Evolutionary conservation across 768 basidiomycete species (phyloP).

Genomic region (Baorangia bicolor): DNA sequence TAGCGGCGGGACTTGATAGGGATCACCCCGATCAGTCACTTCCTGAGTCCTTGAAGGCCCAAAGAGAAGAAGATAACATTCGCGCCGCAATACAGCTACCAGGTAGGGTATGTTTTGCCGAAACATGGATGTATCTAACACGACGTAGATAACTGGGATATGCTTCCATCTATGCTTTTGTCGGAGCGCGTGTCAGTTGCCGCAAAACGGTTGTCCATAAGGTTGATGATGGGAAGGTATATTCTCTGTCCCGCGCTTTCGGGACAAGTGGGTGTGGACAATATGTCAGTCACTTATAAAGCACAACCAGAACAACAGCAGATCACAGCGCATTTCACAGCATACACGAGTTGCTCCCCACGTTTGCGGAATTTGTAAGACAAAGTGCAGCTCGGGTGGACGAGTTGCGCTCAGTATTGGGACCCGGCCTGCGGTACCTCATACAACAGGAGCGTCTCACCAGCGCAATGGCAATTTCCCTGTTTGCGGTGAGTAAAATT

Average conservation of each 20-base stretch:
- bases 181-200: slow-evolving; percentile 58
- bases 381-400: slow-evolving; percentile 17
- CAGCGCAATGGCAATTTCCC: slow-evolving; percentile 35
- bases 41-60: slow-evolving; percentile 34
- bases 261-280: slow-evolving; percentile 11
- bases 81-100: slow-evolving; percentile 70
- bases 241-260: slow-evolving; percentile 46
- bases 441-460: slow-evolving; percentile 31
- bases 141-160: slow-evolving; percentile 52
- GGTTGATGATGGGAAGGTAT: slow-evolving; percentile 53
- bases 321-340: slow-evolving; percentile 6
- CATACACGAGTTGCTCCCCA: slow-evolving; percentile 12
- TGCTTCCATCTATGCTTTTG: slow-evolving; percentile 42
- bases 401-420: slow-evolving; percentile 5
- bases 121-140: slow-evolving; percentile 10
- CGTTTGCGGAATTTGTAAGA: slow-evolving; percentile 21
- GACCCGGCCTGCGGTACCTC: slow-evolving; percentile 6
- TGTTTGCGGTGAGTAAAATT: slow-evolving; percentile 35
- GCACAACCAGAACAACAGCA: background rate
- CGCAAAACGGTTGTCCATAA: slow-evolving; percentile 56
- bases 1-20: slow-evolving; percentile 29
- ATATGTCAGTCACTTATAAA: slow-evolving; percentile 18
- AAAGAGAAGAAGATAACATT: slow-evolving; percentile 50
- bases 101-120: slow-evolving; percentile 35
- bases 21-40: slow-evolving; percentile 12